A percentile compares a stretch with the other conserved stretches of the same genome.
Evolutionary conservation across 495 filamentous ascomycete genomes (phyloP).

Genomic region (Hyphodiscus hymeniophilus): DNA sequence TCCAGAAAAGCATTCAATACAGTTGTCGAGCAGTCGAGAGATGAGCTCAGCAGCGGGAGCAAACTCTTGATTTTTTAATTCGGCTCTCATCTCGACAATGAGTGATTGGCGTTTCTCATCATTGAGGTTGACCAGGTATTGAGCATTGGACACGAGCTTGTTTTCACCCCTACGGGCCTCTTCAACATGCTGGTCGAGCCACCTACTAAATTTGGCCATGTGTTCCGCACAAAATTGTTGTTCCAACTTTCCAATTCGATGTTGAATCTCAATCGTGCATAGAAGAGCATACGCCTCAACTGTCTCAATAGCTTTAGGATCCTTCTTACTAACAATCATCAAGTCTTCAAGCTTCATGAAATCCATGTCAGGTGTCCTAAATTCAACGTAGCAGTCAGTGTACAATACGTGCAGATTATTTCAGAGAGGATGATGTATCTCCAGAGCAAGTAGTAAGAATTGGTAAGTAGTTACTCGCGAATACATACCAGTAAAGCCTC

Average conservation of each 20-base stretch:
- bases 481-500: too few relatives aligned
- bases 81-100: not conserved
- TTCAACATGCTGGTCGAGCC: not conserved
- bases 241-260: not conserved
- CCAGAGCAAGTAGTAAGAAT: too few relatives aligned
- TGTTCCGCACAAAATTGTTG: not conserved
- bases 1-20: conserved; percentile 7
- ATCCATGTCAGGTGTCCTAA: too few relatives aligned
- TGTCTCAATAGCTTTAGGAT: too few relatives aligned
- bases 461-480: too few relatives aligned
- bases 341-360: too few relatives aligned
- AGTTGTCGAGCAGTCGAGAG: conserved; percentile 1
- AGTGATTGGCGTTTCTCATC: not conserved
- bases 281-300: too few relatives aligned
- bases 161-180: not conserved
- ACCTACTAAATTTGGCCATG: not conserved
- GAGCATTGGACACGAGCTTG: not conserved
- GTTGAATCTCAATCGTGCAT: not conserved
- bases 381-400: too few relatives aligned
- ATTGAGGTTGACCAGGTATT: not conserved
- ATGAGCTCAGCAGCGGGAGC: conserved; percentile 3
- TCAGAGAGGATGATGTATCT: too few relatives aligned
- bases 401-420: too few relatives aligned
- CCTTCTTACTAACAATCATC: too few relatives aligned
- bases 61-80: not conserved